Conservation (phyloP, 169 alveolate genomes). For the Plasmodium knowlesi region DNA sequence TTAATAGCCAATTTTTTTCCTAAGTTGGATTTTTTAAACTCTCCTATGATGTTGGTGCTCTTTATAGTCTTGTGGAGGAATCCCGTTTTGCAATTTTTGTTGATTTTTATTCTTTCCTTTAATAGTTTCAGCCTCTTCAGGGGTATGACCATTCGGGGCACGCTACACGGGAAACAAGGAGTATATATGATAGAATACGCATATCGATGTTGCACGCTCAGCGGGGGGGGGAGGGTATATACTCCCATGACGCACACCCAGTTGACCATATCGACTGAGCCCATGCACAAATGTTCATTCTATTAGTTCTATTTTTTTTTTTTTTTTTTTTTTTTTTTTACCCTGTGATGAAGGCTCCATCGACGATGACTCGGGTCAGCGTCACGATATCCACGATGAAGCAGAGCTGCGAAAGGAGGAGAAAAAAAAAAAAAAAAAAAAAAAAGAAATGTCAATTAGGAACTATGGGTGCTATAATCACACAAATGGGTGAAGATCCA, state of each 20-base stretch:
- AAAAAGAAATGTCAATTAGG: background rate
- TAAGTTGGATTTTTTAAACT: slow-evolving; percentile 85
- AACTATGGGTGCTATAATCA: no score
- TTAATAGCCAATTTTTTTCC: slow-evolving; percentile 87
- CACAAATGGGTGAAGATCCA: background rate
- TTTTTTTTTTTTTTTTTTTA: slow-evolving; percentile 36
- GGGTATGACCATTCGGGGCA: slow-evolving; percentile 91
- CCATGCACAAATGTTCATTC: background rate
- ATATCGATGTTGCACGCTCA: background rate
- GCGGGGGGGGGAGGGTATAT: background rate
- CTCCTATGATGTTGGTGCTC: slow-evolving; percentile 82
- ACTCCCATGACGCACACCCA: background rate
- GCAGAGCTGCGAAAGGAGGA: slow-evolving; percentile 83
- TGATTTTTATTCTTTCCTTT: slow-evolving; percentile 89
- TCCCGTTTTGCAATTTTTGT: slow-evolving; percentile 90
- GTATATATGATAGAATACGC: background rate
- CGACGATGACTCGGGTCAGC: slow-evolving; percentile 90
- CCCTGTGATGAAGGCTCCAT: slow-evolving; percentile 92
- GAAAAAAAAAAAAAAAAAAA: background rate
- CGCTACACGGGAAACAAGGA: slow-evolving; percentile 68
- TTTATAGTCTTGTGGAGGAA: slow-evolving; percentile 86
- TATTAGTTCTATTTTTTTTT: background rate
- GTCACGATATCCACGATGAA: slow-evolving; percentile 91
- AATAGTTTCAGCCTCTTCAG: slow-evolving; percentile 90
- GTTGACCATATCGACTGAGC: background rate